Evolutionary conservation across 108 stramenopile species (phyloP).

Genomic region (Epipyxis sp.): DNA sequence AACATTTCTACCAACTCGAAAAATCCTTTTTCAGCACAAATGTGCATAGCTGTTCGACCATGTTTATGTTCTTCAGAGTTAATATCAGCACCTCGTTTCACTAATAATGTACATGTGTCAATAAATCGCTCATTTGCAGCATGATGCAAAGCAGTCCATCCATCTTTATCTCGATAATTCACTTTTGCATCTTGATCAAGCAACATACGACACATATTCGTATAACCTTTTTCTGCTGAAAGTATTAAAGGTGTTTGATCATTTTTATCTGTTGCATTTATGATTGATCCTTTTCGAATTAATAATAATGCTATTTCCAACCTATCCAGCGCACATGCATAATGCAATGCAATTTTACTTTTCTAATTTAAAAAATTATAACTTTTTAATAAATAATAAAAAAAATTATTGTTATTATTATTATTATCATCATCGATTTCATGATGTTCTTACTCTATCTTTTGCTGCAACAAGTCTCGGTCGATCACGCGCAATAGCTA

Average conservation of each 20-base stretch:
- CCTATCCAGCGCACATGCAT: neutral
- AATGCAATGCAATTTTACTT: neutral
- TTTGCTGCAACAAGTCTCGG: neutral
- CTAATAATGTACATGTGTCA: slow-evolving; percentile 15
- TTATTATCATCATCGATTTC: too few relatives aligned
- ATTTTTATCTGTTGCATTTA: slow-evolving; percentile 2
- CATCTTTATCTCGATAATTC: neutral
- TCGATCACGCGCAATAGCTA: slow-evolving; percentile 7
- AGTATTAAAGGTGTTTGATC: neutral
- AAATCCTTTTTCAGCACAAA: slow-evolving; percentile 1
- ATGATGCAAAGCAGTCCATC: slow-evolving; percentile 22
- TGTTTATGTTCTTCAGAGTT: neutral
- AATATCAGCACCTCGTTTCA: neutral
- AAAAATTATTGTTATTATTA: too few relatives aligned
- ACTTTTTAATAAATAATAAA: neutral
- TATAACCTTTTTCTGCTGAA: slow-evolving; percentile 14
- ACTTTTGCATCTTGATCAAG: slow-evolving; percentile 3
- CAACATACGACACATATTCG: slow-evolving; percentile 9
- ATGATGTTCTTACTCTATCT: neutral
- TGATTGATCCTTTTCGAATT: neutral
- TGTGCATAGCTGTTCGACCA: neutral
- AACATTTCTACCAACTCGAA: neutral
- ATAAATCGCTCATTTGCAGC: neutral
- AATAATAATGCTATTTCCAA: neutral
- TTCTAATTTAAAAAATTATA: neutral